phyloP scores from a whole-genome alignment of 495 filamentous ascomycete genomes.

The Penicillium pulvis region DNA sequence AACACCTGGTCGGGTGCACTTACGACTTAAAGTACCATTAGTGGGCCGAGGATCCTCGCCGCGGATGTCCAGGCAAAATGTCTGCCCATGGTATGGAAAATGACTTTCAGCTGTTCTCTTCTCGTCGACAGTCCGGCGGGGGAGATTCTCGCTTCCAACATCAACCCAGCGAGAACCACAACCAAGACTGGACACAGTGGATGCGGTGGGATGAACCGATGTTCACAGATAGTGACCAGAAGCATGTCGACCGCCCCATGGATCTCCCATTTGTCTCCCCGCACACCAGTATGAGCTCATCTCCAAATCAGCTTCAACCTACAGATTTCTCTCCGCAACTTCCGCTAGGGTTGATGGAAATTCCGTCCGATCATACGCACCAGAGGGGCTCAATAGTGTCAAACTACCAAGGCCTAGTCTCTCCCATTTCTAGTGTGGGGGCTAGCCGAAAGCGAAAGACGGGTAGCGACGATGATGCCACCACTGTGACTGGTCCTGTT shows the following conservation, averaged over 20 bases:
- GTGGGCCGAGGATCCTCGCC: constrained; percentile 20
- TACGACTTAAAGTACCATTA: constrained; percentile 5
- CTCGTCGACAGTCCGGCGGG: constrained; percentile 26
- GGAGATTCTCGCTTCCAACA: constrained; percentile 26
- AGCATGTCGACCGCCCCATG: constrained; percentile 26
- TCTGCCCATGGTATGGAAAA: constrained; percentile 35
- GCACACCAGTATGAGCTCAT: constrained; percentile 26
- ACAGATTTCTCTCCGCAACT: constrained; percentile 39
- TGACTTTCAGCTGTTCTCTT: constrained; percentile 48
- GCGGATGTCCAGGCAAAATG: constrained; percentile 25
- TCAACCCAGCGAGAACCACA: constrained; percentile 29
- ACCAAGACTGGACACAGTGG: constrained; percentile 53
- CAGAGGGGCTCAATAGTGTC: constrained; percentile 8
- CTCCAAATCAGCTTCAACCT: constrained; percentile 26
- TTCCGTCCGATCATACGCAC: constrained; percentile 26
- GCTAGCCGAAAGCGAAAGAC: constrained; percentile 44
- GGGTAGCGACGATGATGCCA: constrained; percentile 46
- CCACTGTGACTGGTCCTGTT: constrained; percentile 31
- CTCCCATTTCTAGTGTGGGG: constrained; percentile 36
- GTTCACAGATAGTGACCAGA: constrained; percentile 29
- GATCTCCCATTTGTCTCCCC: constrained; percentile 36
- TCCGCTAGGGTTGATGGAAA: constrained; percentile 36
- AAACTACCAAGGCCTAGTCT: constrained; percentile 25
- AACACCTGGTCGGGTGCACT: background rate
- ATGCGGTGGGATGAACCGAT: constrained; percentile 53